These are phyloP conservation scores for Epichloe hybrida DNA, from an alignment of 2,329 filamentous ascomycete species.

Conservation along the genomic window DNA sequence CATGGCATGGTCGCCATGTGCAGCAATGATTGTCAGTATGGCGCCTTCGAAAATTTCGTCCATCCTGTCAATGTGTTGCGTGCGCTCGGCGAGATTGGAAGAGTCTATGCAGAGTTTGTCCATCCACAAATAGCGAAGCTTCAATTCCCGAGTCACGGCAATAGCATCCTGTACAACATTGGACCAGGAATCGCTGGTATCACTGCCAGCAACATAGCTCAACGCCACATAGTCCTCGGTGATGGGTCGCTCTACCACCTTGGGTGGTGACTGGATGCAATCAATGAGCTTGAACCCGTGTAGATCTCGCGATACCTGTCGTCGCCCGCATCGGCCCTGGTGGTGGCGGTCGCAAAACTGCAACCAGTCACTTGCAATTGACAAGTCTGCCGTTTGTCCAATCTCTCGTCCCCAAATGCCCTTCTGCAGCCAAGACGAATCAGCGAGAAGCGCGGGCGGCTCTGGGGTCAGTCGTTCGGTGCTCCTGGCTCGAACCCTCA, in stretches of 20 bases:
- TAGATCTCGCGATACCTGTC: conserved; percentile 12
- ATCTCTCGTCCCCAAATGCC: conserved; percentile 23
- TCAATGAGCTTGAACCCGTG: conserved; percentile 21
- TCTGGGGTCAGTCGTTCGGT: conserved; percentile 3
- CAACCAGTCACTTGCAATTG: conserved; percentile 19
- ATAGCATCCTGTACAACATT: conserved; percentile 20
- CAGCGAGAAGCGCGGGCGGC: conserved; percentile 4
- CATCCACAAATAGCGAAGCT: conserved; percentile 25
- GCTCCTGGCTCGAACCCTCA: conserved; percentile 8
- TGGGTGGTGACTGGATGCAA: conserved; percentile 19
- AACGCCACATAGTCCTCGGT: conserved; percentile 18
- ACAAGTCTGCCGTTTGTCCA: conserved; percentile 16
- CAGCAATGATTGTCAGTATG: conserved; percentile 24
- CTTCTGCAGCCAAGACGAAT: conserved; percentile 14
- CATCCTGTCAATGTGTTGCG: conserved; percentile 22
- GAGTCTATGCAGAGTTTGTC: conserved; percentile 23
- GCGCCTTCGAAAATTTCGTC: conserved; percentile 23
- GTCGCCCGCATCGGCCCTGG: conserved; percentile 18
- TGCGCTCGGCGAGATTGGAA: conserved; percentile 11
- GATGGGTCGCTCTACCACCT: conserved; percentile 16
- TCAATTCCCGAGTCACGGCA: conserved; percentile 17
- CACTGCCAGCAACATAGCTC: conserved; percentile 23
- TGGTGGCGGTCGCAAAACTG: conserved; percentile 22
- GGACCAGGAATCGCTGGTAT: conserved; percentile 15
- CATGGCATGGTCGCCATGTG: conserved; percentile 19